Percentiles rank a stretch among this genome's conserved stretches.
Conservation (phyloP, 139 green algal species). For the Chlamydomonas sphaeroides region DNA sequence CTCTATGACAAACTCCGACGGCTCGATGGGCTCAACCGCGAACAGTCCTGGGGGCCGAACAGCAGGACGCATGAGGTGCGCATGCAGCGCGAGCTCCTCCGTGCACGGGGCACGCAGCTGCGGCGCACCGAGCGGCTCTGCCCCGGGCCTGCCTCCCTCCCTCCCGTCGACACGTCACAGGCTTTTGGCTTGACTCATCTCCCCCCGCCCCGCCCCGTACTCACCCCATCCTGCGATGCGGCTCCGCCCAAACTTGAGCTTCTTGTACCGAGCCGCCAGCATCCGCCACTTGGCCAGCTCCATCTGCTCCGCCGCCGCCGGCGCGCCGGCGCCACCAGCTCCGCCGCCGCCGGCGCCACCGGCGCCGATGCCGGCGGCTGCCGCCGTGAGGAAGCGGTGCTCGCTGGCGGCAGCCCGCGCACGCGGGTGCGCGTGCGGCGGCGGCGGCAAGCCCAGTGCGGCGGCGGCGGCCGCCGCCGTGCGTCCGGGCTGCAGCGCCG, state of each 20-base stretch:
- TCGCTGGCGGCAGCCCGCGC: slow-evolving; percentile 27
- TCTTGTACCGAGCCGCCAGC: slow-evolving; percentile 44
- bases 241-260: slow-evolving; percentile 64
- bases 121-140: too few relatives aligned
- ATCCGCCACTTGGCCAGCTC: slow-evolving; percentile 54
- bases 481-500: neutral
- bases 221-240: slow-evolving; percentile 52
- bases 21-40: slow-evolving; percentile 71
- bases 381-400: slow-evolving; percentile 27
- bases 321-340: neutral
- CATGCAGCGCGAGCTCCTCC: too few relatives aligned
- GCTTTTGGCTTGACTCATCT: too few relatives aligned
- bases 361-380: neutral
- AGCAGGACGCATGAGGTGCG: too few relatives aligned
- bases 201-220: too few relatives aligned
- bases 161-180: too few relatives aligned
- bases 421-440: neutral
- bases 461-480: neutral
- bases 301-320: slow-evolving; percentile 1
- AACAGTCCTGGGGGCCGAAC: slow-evolving; percentile 78
- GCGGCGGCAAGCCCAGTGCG: neutral
- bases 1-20: slow-evolving; percentile 86
- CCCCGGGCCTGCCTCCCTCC: too few relatives aligned
- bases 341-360: neutral
- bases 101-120: too few relatives aligned